phyloP scores from a whole-genome alignment of 2,329 filamentous ascomycete species.

The Monosporascus ibericus region DNA sequence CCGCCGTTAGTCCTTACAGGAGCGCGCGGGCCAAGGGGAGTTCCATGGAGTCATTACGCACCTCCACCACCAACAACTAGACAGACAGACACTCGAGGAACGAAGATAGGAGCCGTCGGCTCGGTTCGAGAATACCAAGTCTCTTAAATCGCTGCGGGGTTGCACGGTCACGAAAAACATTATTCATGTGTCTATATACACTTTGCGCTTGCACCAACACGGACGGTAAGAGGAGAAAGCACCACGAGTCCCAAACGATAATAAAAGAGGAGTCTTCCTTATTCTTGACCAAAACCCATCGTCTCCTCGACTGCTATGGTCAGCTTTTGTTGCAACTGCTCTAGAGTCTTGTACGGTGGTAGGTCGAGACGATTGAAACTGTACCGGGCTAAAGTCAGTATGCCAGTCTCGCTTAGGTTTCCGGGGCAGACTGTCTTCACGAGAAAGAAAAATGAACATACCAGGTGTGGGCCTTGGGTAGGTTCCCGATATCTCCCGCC shows the following conservation, averaged over 20 bases:
- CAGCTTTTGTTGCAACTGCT: constrained; percentile 80
- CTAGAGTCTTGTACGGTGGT: constrained; percentile 84
- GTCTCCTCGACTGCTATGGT: constrained; percentile 98
- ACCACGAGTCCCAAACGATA: background rate
- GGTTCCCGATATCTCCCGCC: constrained; percentile 79
- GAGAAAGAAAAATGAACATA: constrained; percentile 41
- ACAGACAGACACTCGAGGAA: too few species aligned
- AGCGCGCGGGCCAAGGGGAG: too few species aligned
- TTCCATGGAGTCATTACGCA: too few species aligned
- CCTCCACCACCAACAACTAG: too few species aligned
- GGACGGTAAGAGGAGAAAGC: background rate
- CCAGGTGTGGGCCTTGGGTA: constrained; percentile 98
- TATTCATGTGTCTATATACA: background rate
- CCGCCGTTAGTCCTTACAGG: too few species aligned
- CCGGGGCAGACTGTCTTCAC: background rate
- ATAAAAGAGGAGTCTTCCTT: constrained; percentile 26
- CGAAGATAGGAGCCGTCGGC: too few species aligned
- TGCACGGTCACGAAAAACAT: background rate
- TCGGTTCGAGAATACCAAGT: too few species aligned
- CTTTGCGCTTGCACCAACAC: background rate
- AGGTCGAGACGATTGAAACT: constrained; percentile 97
- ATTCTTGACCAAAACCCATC: constrained; percentile 98
- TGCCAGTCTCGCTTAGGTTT: constrained; percentile 5
- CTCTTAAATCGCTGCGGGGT: too few species aligned
- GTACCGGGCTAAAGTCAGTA: constrained; percentile 17